Evolutionary conservation across 306 rosid genomes (phyloP).

Genomic region (Alnus glutinosa): DNA sequence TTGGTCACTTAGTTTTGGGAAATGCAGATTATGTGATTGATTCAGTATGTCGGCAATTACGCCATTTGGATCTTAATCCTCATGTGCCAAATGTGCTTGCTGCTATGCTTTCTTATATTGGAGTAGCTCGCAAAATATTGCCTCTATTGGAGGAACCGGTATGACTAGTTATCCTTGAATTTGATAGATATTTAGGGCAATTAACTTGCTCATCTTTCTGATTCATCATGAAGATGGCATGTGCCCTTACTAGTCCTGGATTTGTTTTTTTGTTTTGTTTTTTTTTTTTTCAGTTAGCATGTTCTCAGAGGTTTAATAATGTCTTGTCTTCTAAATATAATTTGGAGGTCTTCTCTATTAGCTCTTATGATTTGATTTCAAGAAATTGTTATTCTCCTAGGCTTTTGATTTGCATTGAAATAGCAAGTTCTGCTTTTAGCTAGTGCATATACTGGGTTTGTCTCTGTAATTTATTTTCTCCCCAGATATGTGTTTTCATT

Average conservation of each 20-base stretch:
- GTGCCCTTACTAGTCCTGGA: not conserved
- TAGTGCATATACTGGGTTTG: not conserved
- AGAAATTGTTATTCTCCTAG: not conserved
- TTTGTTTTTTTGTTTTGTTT: not conserved
- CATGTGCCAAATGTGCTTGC: slow-evolving; percentile 87
- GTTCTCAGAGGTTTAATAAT: not conserved
- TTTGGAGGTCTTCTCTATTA: not conserved
- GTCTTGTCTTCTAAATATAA: not conserved
- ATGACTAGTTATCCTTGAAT: slow-evolving; percentile 26
- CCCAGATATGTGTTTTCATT: not conserved
- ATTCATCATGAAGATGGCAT: slow-evolving; percentile 9
- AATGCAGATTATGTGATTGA: slow-evolving; percentile 94
- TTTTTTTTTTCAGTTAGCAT: slow-evolving; percentile 10
- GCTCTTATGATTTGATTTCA: not conserved
- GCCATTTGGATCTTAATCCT: slow-evolving; percentile 82
- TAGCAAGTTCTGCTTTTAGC: not conserved
- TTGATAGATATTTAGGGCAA: slow-evolving; percentile 18
- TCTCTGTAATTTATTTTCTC: not conserved
- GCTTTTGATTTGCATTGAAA: not conserved
- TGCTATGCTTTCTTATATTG: slow-evolving; percentile 81
- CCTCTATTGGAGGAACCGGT: slow-evolving; percentile 94
- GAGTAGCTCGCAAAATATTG: slow-evolving; percentile 86
- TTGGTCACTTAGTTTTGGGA: slow-evolving; percentile 72
- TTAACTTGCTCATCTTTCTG: slow-evolving; percentile 19
- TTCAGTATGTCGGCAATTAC: slow-evolving; percentile 83